Base-by-base conservation (phyloP, 345 rosid species). In the Anastatica hierochuntica region DNA sequence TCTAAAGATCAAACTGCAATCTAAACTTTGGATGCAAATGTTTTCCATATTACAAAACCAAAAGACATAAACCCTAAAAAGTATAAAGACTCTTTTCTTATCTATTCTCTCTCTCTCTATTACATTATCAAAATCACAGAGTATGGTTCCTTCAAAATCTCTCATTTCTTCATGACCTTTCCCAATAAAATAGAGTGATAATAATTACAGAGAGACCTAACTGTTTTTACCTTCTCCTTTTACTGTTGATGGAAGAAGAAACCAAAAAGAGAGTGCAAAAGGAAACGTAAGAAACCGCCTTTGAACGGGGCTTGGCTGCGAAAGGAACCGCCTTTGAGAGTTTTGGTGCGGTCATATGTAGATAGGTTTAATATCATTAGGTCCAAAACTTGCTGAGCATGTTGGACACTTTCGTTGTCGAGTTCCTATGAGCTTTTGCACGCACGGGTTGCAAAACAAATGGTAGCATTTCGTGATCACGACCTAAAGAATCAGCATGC, bases 381-480 rank as follows among this genome's bases (percentile, higher is more conserved):
- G 69, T 42, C 99, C 94, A 51, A 94, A 88, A 75, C 85, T 88
- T 36, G 85, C 76, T 12, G 79, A 68, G 57, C 99, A 94, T 3
- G 70, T 73, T 8, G 95, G 95, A 64, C 97, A 94, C 67, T 88
- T 94, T 53, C 94, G 81, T 42, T 83, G 94, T 21, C 97, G 82
- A 50, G 77, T 80, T 75, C 68, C 95, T 11, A 56, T 63, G 42
- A 83, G 72, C 69, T 71, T 88, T 66, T 81, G 94, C 24, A 94
- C 77, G 63, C 97, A 94, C 39, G 79, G 72, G 44, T 74, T 82
- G 84, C 97, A 94, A 78, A 88, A 88, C 68, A 94, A 70, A 56
- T 88, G 99, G 72, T 72, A 94, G 78, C 99, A 94, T 56, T 83
- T 94, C 48, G 95, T 94, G 68, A 94, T 88, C 67, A 88, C 99